Evolutionary conservation across 2,329 filamentous ascomycete genomes (phyloP), one percentile per base, ranked within the genome.

Genomic region (Hypoxylon sp.): DNA sequence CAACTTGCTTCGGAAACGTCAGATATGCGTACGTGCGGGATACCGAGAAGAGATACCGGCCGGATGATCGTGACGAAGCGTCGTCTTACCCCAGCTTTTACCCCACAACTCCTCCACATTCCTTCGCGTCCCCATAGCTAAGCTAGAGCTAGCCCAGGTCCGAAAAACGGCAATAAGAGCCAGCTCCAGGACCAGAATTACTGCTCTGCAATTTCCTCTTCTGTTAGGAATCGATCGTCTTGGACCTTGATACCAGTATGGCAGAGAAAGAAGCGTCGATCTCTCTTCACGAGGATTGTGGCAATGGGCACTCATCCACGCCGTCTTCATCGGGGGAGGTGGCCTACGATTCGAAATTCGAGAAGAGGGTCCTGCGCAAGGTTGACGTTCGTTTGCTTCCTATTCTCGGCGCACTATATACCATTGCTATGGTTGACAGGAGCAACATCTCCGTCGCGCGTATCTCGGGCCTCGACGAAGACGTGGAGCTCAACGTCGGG

Each of bases 311-410:
- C 51, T 14, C 50, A 13, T 3, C 31, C n/a, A 10, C 62, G 14
- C 33, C 31, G 11, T 53, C 55, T 2, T 13, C 50, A 14, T 22
- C 52, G 11, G 52, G 47, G 13, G 63, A 17, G 31, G 19, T 13
- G 19, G n/a, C 58, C 17, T 54, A 35, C 47, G 70, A 72, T 50
- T 29, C 59, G 11, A 70, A 68, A 22, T 67, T 72, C 59, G 70
- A 70, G 62, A 71, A 56, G 64, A 57, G 72, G 6, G 59, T 76
- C 8, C 68, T 73, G 5, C 71, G 75, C 62, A 76, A 76, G 51
- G 74, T 84, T 73, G 77, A 82, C 11, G 70, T 83, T 39, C 72
- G 74, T 1, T 72, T 78, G 8, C 51, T 78, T 3, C 73, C 76
- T 11, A 73, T 77, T 53, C 74, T 79, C 33, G 74, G 73, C 39